Base-by-base conservation (phyloP, 495 filamentous ascomycete species). In the Pseudevernia furfuracea region DNA sequence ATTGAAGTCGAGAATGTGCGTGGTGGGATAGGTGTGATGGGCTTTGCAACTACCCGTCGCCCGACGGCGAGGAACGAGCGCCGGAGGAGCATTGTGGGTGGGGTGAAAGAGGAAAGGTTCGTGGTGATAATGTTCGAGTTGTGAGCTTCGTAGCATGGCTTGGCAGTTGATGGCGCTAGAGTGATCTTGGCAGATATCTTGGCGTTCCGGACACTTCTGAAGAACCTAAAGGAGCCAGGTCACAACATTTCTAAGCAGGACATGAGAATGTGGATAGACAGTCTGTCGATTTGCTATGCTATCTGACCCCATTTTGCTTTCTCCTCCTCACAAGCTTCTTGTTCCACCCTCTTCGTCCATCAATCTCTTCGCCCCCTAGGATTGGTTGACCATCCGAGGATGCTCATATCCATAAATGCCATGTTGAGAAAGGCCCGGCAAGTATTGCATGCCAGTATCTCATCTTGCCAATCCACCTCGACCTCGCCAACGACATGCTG, bases 41-140 rank as follows among this genome's bases (percentile, higher is more conserved):
- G 49, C 62, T 72, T 71, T 59, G 75, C 79, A 67, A 82, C 68
- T 70, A 85, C 83, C 71, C 89, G 89, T 76, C 88, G 83, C 65
- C 85, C 87, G 68, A 87, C 81, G 71, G 85, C 82, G 70, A 89
- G 75, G 71, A 85, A 89, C 69, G 90, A 85, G 76, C 91, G 89
- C 78, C 89, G 87, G 73, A 94, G 79, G 77, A 93, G 89, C 89
- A 93, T 94, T 39, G 28, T 57, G 37, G 43, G 21, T 64, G 19
- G 19, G 5, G 37, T 21, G 36, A 53, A 48, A 11, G 32, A 25
- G 37, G 8, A 55, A 12, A 1, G 4, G 9, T 5, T 25, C 10
- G 23, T 12, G 23, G 11, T 25, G 3, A 12, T 49, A 23, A 1
- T 17, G 15, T 25, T 49, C 9, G 46, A 49, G 43, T 12, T 44